Conservation (phyloP, 2,329 filamentous ascomycete species). For the Diaporthe sp. region DNA sequence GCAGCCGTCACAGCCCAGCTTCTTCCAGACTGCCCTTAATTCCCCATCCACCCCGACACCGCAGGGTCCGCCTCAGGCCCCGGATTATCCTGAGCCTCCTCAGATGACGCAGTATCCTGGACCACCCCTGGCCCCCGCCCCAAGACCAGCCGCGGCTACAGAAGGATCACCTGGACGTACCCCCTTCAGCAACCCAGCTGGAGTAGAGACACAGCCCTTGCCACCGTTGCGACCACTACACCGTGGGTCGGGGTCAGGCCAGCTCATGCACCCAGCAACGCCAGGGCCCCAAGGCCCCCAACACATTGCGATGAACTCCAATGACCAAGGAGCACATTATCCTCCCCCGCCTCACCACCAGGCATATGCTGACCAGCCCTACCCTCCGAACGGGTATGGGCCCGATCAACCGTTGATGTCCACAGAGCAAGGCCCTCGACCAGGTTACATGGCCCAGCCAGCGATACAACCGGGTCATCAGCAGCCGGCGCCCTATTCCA, state of each 20-base stretch:
- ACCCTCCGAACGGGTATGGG: slow-evolving; percentile 37
- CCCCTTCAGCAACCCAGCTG: slow-evolving; percentile 40
- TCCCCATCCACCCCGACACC: slow-evolving; percentile 35
- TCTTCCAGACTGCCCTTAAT: slow-evolving; percentile 41
- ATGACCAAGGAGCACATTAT: slow-evolving; percentile 27
- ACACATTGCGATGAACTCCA: slow-evolving; percentile 31
- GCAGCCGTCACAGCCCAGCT: slow-evolving; percentile 38
- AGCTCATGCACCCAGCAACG: slow-evolving; percentile 31
- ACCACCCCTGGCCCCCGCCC: slow-evolving; percentile 7
- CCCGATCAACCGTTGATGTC: slow-evolving; percentile 41
- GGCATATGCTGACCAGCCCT: slow-evolving; percentile 35
- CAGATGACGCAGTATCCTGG: slow-evolving; percentile 33
- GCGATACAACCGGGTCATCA: slow-evolving; percentile 34
- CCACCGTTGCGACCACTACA: slow-evolving; percentile 37
- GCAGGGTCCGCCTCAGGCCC: slow-evolving; percentile 7
- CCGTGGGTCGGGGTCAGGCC: slow-evolving; percentile 36
- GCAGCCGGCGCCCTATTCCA: slow-evolving; percentile 31
- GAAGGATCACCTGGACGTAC: slow-evolving; percentile 40
- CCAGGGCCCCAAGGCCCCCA: slow-evolving; percentile 25
- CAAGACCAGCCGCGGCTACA: slow-evolving; percentile 1
- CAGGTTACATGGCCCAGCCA: slow-evolving; percentile 39
- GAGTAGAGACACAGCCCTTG: slow-evolving; percentile 31
- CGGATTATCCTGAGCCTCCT: slow-evolving; percentile 36
- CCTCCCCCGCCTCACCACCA: slow-evolving; percentile 29
- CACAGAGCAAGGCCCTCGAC: slow-evolving; percentile 37